A percentile compares a stretch with the other conserved stretches of the same genome.
phyloP scores from a whole-genome alignment of 2,329 filamentous ascomycete genomes.

The Talaromyces verruculosus region DNA sequence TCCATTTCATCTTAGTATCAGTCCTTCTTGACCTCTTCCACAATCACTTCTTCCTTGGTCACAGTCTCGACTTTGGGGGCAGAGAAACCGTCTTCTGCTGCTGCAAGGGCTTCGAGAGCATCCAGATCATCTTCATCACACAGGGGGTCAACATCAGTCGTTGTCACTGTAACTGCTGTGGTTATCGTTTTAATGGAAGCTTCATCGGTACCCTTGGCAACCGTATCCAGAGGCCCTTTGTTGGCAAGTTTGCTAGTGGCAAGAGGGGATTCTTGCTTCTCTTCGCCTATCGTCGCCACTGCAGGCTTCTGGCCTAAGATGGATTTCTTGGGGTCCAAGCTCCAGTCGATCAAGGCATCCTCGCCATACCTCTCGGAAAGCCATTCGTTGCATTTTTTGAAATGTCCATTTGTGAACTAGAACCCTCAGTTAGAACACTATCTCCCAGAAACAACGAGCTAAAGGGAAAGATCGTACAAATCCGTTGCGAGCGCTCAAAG shows the following conservation, averaged over 20 bases:
- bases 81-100: conserved; percentile 27
- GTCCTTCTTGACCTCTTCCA: conserved; percentile 7
- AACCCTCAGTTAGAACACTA: conserved; percentile 9
- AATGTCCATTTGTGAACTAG: conserved; percentile 48
- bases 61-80: neutral
- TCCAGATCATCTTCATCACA: conserved; percentile 43
- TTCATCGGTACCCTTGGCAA: conserved; percentile 12
- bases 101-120: conserved; percentile 42
- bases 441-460: neutral
- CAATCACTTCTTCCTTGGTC: neutral
- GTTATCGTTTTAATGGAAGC: conserved; percentile 20
- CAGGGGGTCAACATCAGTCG: conserved; percentile 31
- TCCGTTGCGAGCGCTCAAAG: conserved; percentile 77
- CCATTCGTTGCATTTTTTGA: conserved; percentile 62
- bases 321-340: conserved; percentile 48
- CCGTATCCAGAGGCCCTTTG: neutral
- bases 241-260: conserved; percentile 19
- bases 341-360: conserved; percentile 85
- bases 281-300: neutral
- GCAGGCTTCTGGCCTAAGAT: conserved; percentile 8
- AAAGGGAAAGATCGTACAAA: conserved; percentile 58
- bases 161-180: conserved; percentile 16
- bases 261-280: conserved; percentile 17
- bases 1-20: neutral
- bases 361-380: conserved; percentile 72